Conservation (phyloP, 1,284 basidiomycete species). For the Mycena sp. region DNA sequence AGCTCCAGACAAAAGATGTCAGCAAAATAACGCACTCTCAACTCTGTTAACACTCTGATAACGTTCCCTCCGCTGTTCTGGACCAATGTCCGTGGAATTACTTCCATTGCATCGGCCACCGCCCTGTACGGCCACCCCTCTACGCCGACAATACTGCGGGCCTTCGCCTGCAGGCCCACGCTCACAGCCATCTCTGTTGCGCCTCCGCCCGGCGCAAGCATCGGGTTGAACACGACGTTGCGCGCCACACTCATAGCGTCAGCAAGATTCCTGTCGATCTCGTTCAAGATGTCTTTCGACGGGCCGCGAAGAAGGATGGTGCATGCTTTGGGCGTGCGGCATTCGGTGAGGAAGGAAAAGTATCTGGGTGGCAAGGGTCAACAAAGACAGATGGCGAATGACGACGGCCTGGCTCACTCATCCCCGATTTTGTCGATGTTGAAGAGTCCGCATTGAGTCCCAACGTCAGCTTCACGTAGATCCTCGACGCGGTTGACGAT, state of each 20-base stretch:
- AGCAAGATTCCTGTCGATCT: conserved; percentile 97
- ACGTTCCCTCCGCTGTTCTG: conserved; percentile 98
- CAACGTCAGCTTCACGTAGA: conserved; percentile 90
- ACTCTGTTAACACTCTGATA: conserved; percentile 91
- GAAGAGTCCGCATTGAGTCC: conserved; percentile 94
- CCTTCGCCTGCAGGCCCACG: conserved; percentile 88
- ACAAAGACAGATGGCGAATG: not conserved
- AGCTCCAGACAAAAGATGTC: conserved; percentile 12
- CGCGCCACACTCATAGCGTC: conserved; percentile 98
- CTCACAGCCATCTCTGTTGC: conserved; percentile 99
- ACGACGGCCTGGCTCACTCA: conserved; percentile 73
- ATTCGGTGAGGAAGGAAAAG: conserved; percentile 96
- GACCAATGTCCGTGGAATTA: conserved; percentile 94
- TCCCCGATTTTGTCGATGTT: conserved; percentile 98
- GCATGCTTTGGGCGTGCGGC: conserved; percentile 95
- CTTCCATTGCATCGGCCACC: conserved; percentile 96
- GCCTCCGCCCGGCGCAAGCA: conserved; percentile 92
- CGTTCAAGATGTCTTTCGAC: conserved; percentile 97
- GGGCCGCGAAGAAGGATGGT: conserved; percentile 98
- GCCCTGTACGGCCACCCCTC: conserved; percentile 93
- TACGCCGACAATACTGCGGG: conserved; percentile 81
- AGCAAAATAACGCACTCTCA: conserved; percentile 61
- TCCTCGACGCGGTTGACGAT: conserved; percentile 98
- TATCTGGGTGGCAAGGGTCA: conserved; percentile 63
- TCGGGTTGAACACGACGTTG: conserved; percentile 96